Percentiles rank a stretch among this genome's conserved stretches.
Conservation (phyloP, 2,329 filamentous ascomycete genomes). For the Pezicula neosporulosa region DNA sequence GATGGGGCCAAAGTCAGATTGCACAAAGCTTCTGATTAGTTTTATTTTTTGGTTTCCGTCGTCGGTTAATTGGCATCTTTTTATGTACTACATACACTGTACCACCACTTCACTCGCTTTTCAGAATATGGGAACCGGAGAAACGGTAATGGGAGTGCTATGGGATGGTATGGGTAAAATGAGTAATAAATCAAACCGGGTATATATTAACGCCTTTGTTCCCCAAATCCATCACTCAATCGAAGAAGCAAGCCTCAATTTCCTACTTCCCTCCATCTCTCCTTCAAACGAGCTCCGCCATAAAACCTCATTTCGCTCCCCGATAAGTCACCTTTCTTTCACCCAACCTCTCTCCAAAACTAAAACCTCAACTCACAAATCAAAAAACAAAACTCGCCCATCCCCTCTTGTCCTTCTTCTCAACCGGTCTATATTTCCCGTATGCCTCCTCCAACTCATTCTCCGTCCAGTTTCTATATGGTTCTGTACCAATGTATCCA, state of each 20-base stretch:
- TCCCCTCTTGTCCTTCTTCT: not conserved
- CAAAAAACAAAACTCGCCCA: conserved; percentile 1
- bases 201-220: no score
- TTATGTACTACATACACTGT: not conserved
- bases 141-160: no score
- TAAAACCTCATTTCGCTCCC: no score
- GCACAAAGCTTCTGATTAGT: conserved; percentile 9
- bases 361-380: not conserved
- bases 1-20: conserved; percentile 20
- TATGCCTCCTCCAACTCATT: conserved; percentile 24
- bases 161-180: no score
- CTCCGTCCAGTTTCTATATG: conserved; percentile 24
- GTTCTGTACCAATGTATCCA: conserved; percentile 25
- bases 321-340: no score
- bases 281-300: no score
- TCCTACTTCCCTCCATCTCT: no score
- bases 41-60: not conserved
- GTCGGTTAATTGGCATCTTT: not conserved
- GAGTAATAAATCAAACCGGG: no score
- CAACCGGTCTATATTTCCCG: conserved; percentile 18
- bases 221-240: no score
- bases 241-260: no score
- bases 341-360: not conserved
- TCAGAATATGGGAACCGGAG: no score
- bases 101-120: not conserved